These are phyloP conservation scores for Aristolochia fimbriata DNA, from an alignment of 164 flowering plant species.

Conservation along the genomic window DNA sequence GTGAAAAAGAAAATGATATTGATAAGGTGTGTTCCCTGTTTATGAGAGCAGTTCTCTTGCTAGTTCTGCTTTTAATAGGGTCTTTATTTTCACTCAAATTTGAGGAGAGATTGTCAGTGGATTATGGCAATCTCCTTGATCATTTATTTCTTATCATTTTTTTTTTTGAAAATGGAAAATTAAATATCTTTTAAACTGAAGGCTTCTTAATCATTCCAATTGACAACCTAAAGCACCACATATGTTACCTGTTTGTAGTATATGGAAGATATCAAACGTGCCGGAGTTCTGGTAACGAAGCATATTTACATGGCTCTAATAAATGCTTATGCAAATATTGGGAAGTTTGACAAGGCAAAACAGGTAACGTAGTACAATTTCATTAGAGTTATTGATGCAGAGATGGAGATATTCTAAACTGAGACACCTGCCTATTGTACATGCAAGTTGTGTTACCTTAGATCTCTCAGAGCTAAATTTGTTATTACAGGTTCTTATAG, in stretches of 20 bases:
- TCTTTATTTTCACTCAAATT: background rate
- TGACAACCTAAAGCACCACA: background rate
- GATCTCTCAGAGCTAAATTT: background rate
- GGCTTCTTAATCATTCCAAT: background rate
- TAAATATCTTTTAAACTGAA: no score
- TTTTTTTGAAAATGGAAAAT: no score
- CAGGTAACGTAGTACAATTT: conserved; percentile 32
- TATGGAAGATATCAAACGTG: conserved; percentile 33
- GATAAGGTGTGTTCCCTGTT: conserved; percentile 44
- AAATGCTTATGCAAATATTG: conserved; percentile 68
- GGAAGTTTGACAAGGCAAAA: conserved; percentile 77
- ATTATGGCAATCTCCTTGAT: background rate
- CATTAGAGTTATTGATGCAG: background rate
- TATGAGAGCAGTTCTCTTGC: background rate
- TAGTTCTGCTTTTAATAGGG: background rate
- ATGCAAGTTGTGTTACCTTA: background rate
- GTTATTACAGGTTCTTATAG: conserved; percentile 39
- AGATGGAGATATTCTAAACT: background rate
- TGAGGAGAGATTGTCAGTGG: background rate
- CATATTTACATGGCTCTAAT: conserved; percentile 64
- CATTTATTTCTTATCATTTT: background rate
- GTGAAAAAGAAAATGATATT: conserved; percentile 49
- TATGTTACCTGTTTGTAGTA: conserved; percentile 38
- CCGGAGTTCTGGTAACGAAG: conserved; percentile 39
- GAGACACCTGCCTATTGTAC: background rate